Percentiles rank a stretch among this genome's conserved stretches.
phyloP scores from a whole-genome alignment of 2,329 filamentous ascomycete genomes.

The Hyphodiscus sp. region DNA sequence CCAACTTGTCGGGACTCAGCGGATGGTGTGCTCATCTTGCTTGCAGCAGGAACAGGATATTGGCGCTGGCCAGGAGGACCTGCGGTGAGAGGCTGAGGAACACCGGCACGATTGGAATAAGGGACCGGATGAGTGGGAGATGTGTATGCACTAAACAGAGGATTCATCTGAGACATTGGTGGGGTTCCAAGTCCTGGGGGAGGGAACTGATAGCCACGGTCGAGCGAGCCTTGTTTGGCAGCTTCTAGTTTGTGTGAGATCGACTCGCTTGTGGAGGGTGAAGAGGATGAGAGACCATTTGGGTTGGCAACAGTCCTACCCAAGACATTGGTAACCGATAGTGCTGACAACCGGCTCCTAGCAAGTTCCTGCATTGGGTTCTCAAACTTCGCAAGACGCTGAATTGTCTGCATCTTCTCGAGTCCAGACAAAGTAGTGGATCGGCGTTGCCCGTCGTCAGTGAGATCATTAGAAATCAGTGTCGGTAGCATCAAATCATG shows the following conservation, averaged over 20 bases:
- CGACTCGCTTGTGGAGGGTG: not conserved
- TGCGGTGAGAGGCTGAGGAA: constrained; percentile 30
- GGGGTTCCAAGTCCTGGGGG: constrained; percentile 12
- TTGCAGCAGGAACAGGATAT: constrained; percentile 2
- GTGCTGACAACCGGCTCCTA: constrained; percentile 21
- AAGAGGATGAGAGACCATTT: not conserved
- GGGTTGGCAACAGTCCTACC: not conserved
- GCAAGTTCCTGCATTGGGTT: constrained; percentile 25
- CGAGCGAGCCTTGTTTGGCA: constrained; percentile 12
- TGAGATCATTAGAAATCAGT: not conserved
- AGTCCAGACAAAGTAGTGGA: constrained; percentile 14
- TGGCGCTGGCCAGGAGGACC: constrained; percentile 30
- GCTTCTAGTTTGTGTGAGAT: not conserved
- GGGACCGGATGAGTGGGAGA: not conserved
- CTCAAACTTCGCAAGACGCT: constrained; percentile 25
- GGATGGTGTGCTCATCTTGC: constrained; percentile 4
- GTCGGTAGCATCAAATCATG: not conserved
- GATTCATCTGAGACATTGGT: constrained; percentile 14
- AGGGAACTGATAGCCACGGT: constrained; percentile 22
- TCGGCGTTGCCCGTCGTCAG: constrained; percentile 1
- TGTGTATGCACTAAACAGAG: constrained; percentile 13
- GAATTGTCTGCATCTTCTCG: constrained; percentile 29
- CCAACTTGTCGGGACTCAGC: constrained; percentile 3
- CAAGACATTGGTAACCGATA: constrained; percentile 15
- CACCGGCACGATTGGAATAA: constrained; percentile 12